A percentile compares a stretch with the other conserved stretches of the same genome.
phyloP scores from a whole-genome alignment of 108 stramenopile genomes.

The Fragilaria radians region DNA sequence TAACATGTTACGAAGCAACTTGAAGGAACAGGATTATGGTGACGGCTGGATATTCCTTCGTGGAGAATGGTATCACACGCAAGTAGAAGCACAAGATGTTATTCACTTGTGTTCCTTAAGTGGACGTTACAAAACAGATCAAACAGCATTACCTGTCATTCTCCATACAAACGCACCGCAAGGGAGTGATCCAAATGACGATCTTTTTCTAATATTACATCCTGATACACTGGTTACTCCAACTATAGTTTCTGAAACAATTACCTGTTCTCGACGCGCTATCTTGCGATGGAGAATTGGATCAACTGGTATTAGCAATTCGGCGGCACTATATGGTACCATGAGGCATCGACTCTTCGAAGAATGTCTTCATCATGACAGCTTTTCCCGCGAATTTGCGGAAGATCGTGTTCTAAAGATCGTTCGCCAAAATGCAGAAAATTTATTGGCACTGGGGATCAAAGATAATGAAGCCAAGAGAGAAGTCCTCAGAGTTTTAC shows the following conservation, averaged over 20 bases:
- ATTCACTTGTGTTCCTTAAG: conserved; percentile 73
- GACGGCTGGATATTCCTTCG: conserved; percentile 62
- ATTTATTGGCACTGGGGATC: conserved; percentile 60
- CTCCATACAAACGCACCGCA: conserved; percentile 49
- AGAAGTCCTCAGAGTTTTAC: conserved; percentile 57
- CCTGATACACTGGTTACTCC: conserved; percentile 80
- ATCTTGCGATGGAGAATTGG: conserved; percentile 63
- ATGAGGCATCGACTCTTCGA: conserved; percentile 82
- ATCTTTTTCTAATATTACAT: conserved; percentile 68
- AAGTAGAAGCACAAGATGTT: conserved; percentile 45
- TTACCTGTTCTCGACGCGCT: conserved; percentile 63
- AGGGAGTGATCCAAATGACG: conserved; percentile 46
- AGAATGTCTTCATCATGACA: conserved; percentile 39
- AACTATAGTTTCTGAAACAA: conserved; percentile 68
- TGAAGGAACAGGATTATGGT: conserved; percentile 1
- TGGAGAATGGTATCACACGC: conserved; percentile 74
- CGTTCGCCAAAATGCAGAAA: conserved; percentile 54
- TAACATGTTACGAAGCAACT: conserved; percentile 8
- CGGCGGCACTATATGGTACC: conserved; percentile 66
- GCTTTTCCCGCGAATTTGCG: conserved; percentile 43
- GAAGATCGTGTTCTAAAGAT: conserved; percentile 30
- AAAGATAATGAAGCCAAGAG: conserved; percentile 35
- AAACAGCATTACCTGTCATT: conserved; percentile 60
- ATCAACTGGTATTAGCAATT: conserved; percentile 49
- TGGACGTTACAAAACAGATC: conserved; percentile 58